Percentiles rank a stretch among this genome's conserved stretches.
These are phyloP conservation scores for Ceratocystis colombiana DNA, from an alignment of 2,329 filamentous ascomycete species.

Conservation along the genomic window DNA sequence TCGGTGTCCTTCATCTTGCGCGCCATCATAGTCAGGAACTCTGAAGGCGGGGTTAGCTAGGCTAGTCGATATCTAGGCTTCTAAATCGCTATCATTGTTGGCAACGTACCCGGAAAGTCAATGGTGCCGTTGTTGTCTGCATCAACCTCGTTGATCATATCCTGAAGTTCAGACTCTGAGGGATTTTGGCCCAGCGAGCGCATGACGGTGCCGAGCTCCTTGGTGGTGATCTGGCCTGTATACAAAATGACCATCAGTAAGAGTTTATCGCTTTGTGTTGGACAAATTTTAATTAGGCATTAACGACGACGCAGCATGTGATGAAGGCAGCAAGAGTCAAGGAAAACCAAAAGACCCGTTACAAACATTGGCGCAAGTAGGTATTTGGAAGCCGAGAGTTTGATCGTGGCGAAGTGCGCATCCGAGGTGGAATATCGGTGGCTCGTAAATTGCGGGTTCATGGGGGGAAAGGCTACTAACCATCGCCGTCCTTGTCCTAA, in stretches of 20 bases:
- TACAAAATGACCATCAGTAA: constrained; percentile 13
- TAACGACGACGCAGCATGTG: neutral
- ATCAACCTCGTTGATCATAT: constrained; percentile 92
- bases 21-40: constrained; percentile 89
- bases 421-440: neutral
- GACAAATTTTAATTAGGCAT: constrained; percentile 28
- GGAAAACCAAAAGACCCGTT: neutral
- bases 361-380: neutral
- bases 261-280: neutral
- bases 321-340: constrained; percentile 15
- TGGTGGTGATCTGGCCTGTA: constrained; percentile 79
- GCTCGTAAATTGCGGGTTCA: neutral
- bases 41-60: constrained; percentile 38
- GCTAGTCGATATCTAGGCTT: constrained; percentile 6
- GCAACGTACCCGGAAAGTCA: constrained; percentile 67
- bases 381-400: neutral
- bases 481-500: constrained; percentile 85
- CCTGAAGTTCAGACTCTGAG: constrained; percentile 79
- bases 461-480: constrained; percentile 45
- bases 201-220: constrained; percentile 85
- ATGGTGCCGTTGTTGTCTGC: constrained; percentile 90
- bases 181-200: constrained; percentile 82
- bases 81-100: neutral
- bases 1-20: constrained; percentile 92
- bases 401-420: neutral